These are phyloP conservation scores for Aspergillus fijiensis DNA, from an alignment of 2,329 filamentous ascomycete genomes.

Conservation along the genomic window DNA sequence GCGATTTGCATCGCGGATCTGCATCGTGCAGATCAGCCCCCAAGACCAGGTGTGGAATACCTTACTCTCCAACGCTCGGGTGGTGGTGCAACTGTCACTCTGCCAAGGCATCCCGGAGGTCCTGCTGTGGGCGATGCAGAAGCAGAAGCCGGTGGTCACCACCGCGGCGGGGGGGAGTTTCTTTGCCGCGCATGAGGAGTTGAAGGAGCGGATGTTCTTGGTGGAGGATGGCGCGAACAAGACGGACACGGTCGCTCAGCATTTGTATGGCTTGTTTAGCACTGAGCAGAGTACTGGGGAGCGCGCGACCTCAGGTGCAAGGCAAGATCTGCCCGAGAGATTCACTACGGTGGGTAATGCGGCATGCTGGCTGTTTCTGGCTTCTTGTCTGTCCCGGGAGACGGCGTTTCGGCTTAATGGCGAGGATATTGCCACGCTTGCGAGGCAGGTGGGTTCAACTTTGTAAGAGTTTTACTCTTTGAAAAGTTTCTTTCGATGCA, in stretches of 20 bases:
- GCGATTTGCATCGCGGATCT: not conserved
- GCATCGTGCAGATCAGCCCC: constrained; percentile 9
- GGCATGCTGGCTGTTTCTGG: constrained; percentile 71
- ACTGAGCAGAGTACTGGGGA: constrained; percentile 61
- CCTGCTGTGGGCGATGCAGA: constrained; percentile 5
- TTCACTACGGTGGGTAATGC: constrained; percentile 75
- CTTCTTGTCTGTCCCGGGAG: constrained; percentile 60
- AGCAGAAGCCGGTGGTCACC: constrained; percentile 1
- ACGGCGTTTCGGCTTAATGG: constrained; percentile 57
- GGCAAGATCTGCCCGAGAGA: constrained; percentile 54
- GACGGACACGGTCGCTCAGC: constrained; percentile 62
- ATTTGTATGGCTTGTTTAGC: constrained; percentile 61
- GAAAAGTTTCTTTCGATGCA: no score
- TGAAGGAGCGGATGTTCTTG: constrained; percentile 59
- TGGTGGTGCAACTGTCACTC: constrained; percentile 6
- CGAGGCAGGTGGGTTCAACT: constrained; percentile 25
- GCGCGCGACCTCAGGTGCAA: constrained; percentile 50
- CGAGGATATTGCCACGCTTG: constrained; percentile 69
- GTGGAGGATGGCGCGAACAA: constrained; percentile 65
- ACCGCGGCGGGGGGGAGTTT: constrained; percentile 65
- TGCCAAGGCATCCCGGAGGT: constrained; percentile 10
- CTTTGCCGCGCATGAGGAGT: constrained; percentile 64
- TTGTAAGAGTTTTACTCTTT: no score
- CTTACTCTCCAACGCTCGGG: constrained; percentile 7
- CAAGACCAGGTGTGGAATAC: constrained; percentile 14